Base-by-base conservation (phyloP, 169 alveolate genomes). In the Cryptosporidium viatorum region DNA sequence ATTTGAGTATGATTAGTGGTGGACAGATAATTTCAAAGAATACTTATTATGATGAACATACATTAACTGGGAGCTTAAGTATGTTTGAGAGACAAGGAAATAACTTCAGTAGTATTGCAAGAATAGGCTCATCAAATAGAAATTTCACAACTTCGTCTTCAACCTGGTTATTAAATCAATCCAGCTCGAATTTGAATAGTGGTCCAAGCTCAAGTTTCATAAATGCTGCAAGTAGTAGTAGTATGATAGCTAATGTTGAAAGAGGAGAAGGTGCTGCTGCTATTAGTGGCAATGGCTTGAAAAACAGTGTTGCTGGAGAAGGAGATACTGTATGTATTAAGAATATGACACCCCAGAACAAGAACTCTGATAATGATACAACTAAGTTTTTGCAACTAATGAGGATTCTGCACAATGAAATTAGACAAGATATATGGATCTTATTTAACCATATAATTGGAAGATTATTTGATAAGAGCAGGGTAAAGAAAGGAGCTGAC, bases 381-480 rank as follows among this genome's bases (percentile, higher is more conserved):
- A 48, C 51, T 7, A 73, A 85, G 9, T 86, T 91, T 37, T 68
- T 86, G 35, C 86, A 86, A 23, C 29, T 91, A 67, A 58, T 91
- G 92, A 91, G 91, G 23, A 71, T 91, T 18, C 58, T 91, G 16
- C 93, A 91, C 16, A 84, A 86, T 23, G 93, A 91, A 52, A 86
- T 91, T 31, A 68, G 75, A 69, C 93, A 91, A 29, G 93, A 91
- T 70, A 84, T 91, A 10, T 85, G 93, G 67, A 41, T 84, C n/a
- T 73, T 86, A 73, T 91, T 91, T 65, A 86, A 86, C 29, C 86
- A 86, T 39, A 91, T 86, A 12, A 84, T 86, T 41, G 52, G 85
- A 48, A 80, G 85, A 59, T 70, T 92, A 84, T 89, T 92, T 69
- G 92, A 92, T 73, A 45, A 21, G 21, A 58, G 59, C 26, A 86